Conservation (phyloP, 2,329 filamentous ascomycete genomes). For the Teratosphaeria pseudoeucalypti region DNA sequence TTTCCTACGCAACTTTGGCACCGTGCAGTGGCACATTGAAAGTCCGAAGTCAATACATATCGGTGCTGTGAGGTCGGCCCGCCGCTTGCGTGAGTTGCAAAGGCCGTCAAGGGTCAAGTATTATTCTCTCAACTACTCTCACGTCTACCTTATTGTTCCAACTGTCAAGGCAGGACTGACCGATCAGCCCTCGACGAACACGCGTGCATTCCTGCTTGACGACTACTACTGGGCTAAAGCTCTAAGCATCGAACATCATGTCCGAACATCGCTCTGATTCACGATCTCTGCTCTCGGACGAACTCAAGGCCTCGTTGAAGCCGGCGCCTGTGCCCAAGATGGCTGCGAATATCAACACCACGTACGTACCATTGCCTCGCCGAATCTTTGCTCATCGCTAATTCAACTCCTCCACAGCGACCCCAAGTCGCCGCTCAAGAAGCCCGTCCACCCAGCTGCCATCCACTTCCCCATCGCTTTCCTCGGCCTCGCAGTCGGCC, state of each 20-base stretch:
- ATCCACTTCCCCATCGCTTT: conserved; percentile 41
- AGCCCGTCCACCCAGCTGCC: conserved; percentile 36
- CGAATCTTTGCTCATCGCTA: background rate
- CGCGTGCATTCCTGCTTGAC: background rate
- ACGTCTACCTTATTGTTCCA: background rate
- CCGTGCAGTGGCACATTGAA: background rate
- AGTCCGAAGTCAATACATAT: background rate
- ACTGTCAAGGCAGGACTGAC: background rate
- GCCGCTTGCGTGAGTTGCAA: background rate
- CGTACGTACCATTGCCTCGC: background rate
- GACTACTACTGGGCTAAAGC: background rate
- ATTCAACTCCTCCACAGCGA: conserved; percentile 12
- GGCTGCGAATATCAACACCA: conserved; percentile 1
- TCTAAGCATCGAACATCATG: background rate
- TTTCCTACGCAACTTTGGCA: background rate
- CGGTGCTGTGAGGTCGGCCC: background rate
- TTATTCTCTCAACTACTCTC: background rate
- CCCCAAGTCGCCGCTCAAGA: conserved; percentile 11
- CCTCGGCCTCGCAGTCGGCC: conserved; percentile 30
- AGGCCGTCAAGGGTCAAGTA: background rate
- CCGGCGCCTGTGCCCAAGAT: conserved; percentile 6
- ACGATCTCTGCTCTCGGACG: conserved; percentile 8
- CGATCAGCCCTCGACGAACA: background rate
- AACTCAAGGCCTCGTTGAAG: conserved; percentile 6
- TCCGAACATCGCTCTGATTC: conserved; percentile 6